Base-by-base conservation (phyloP, 2,329 filamentous ascomycete genomes). In the Neofusicoccum cordaticola region DNA sequence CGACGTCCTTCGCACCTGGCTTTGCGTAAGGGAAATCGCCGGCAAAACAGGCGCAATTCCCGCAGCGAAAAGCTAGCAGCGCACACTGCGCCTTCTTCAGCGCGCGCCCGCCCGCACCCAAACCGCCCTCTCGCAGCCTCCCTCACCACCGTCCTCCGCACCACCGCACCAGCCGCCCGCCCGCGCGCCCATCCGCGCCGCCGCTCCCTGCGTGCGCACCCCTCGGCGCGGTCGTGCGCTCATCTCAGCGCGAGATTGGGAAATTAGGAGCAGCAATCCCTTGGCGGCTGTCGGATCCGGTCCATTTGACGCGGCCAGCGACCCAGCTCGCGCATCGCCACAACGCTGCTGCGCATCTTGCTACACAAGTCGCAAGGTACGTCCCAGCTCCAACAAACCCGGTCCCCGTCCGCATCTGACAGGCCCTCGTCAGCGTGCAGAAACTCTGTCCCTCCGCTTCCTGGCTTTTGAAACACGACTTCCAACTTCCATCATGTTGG, bases 331-430 rank as follows among this genome's bases (percentile, higher is more conserved):
- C 67, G 53, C 69, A 66, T 74, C 68, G 75, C 74, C 75, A 77
- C 74, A 63, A 67, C 61, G 60, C 66, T 67, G 68, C 71, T 69
- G 72, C 69, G 69, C 68, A 72, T 72, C 72, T 67, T 71, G 68
- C 69, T 71, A 70, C 71, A 72, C 70, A 68, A 67, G 62, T 68
- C 71, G 62, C 72, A 66, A 75, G 73, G 74, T 73, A 73, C 68
- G 62, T 22, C 51, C 62, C 51, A 57, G 62, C 51, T 22, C 42
- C 41, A 71, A 67, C 39, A 12, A 39, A 19, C n/a, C 15, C 2
- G 15, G 27, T 27, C 56, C 17, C 9, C 27, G 31, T 13, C 15
- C 31, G n/a, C 50, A 0, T 52, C 56, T 60, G 44, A 60, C 44
- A 45, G 27, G 34, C 53, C 41, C 17, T 34, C 22, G 53, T 45